Conservation (phyloP, 2,329 filamentous ascomycete genomes). For the Penicillium olsonii region DNA sequence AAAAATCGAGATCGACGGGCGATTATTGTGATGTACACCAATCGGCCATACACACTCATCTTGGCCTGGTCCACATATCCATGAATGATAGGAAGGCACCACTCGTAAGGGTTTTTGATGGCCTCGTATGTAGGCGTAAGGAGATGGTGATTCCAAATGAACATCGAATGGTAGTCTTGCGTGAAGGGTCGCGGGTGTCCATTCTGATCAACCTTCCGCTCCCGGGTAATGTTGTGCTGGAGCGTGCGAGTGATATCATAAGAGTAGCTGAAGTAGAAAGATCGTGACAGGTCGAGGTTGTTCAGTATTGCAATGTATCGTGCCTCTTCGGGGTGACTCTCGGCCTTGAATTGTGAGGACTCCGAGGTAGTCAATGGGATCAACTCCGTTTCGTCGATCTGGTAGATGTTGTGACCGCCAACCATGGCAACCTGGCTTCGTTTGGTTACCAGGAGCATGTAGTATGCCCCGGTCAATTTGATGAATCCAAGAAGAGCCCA, state of each 20-base stretch:
- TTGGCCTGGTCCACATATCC: slow-evolving; percentile 93
- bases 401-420: slow-evolving; percentile 93
- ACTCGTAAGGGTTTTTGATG: slow-evolving; percentile 83
- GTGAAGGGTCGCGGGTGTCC: slow-evolving; percentile 65
- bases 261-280: slow-evolving; percentile 98
- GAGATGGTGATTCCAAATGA: slow-evolving; percentile 94
- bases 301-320: slow-evolving; percentile 86
- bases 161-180: slow-evolving; percentile 92
- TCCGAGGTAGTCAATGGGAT: slow-evolving; percentile 77
- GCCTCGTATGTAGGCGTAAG: slow-evolving; percentile 70
- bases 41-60: slow-evolving; percentile 81
- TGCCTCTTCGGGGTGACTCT: slow-evolving; percentile 84
- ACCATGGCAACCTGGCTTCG: slow-evolving; percentile 94
- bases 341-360: slow-evolving; percentile 69
- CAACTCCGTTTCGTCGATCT: slow-evolving; percentile 90
- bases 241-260: slow-evolving; percentile 93
- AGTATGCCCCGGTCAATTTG: slow-evolving; percentile 91
- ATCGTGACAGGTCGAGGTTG: slow-evolving; percentile 84
- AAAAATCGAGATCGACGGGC: slow-evolving; percentile 90
- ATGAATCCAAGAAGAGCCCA: slow-evolving; percentile 97
- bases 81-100: slow-evolving; percentile 94
- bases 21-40: slow-evolving; percentile 90
- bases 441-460: slow-evolving; percentile 96
- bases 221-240: slow-evolving; percentile 85
- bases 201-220: slow-evolving; percentile 69